These are phyloP conservation scores for Sporothrix dimorphospora DNA, from an alignment of 2,329 filamentous ascomycete genomes.

Conservation along the genomic window DNA sequence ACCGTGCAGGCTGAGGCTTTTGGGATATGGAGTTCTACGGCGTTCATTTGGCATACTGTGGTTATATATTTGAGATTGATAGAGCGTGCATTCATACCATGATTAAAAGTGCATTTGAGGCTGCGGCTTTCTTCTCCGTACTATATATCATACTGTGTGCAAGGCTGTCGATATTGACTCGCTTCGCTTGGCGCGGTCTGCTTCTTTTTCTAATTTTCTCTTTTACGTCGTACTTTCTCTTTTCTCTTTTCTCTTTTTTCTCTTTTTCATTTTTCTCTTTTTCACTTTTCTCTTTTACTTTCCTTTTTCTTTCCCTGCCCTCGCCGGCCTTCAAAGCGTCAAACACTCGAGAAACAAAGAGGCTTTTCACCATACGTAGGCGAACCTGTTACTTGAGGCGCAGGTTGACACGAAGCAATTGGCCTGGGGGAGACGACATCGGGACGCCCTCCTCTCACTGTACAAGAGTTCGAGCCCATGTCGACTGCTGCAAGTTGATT, in stretches of 20 bases:
- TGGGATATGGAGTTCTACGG: background rate
- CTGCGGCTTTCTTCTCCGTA: background rate
- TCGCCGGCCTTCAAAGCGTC: background rate
- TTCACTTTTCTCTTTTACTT: background rate
- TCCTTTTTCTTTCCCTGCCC: background rate
- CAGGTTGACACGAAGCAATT: background rate
- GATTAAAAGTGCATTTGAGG: background rate
- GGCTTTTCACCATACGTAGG: background rate
- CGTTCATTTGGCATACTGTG: background rate
- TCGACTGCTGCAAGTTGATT: background rate
- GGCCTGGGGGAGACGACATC: background rate
- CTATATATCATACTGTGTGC: background rate
- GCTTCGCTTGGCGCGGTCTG: background rate
- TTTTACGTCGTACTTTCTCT: background rate
- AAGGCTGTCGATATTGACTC: background rate
- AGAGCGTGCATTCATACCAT: constrained; percentile 13
- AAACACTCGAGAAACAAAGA: background rate
- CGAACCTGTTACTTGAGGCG: background rate
- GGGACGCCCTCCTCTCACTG: background rate
- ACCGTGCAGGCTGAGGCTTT: background rate
- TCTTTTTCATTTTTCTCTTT: background rate
- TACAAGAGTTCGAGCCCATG: background rate
- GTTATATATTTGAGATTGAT: background rate
- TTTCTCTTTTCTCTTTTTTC: background rate
- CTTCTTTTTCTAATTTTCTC: background rate